Evolutionary conservation across 2,329 filamentous ascomycete genomes (phyloP), one percentile per base, ranked within the genome.

Genomic region (Pseudonectria foliicola): DNA sequence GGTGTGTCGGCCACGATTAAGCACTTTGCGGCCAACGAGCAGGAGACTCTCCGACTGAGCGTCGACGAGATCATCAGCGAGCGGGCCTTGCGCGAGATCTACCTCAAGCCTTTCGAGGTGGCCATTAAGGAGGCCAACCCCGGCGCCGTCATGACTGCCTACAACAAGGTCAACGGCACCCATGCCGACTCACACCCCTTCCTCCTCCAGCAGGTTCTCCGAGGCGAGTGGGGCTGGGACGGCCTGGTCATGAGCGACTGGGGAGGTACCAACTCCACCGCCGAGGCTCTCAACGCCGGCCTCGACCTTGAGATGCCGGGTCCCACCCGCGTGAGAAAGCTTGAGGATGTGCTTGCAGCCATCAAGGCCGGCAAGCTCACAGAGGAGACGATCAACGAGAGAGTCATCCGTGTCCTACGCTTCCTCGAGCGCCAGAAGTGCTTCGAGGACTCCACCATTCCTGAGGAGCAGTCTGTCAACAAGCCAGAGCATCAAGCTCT

Each of bases 21-120:
- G 44, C 62, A 64, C 36, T 64, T 61, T 43, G 53, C 57, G 8
- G 60, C 57, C 29, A 63, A 64, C 46, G 62, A 64, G 27, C 43
- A 46, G 21, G 41, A 44, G 25, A 44, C 41, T 2, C 23, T 29
- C 6, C 32, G 41, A 2, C 26, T 41, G 7, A 38, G 23, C 10
- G 35, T 44, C 12, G 27, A 44, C 14, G 30, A 35, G 15, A 27
- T 25, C 2, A 27, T 44, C 16, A 12, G 10, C 3, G 41, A 44
- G 27, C 29, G 38, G 6, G 25, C 38, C 3, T 10, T 44, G 14
- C 29, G 37, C 5, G 42, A 39, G 31, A 32, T 53, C 8, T 40
- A 43, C 12, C 42, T 60, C 8, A 45, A 58, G 33, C 56, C 61
- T 4, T 64, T 63, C 37, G 58, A 63, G 34, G 50, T 64, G 31